These are phyloP conservation scores for Geosmithia flava DNA, from an alignment of 2,329 filamentous ascomycete species.

Conservation along the genomic window DNA sequence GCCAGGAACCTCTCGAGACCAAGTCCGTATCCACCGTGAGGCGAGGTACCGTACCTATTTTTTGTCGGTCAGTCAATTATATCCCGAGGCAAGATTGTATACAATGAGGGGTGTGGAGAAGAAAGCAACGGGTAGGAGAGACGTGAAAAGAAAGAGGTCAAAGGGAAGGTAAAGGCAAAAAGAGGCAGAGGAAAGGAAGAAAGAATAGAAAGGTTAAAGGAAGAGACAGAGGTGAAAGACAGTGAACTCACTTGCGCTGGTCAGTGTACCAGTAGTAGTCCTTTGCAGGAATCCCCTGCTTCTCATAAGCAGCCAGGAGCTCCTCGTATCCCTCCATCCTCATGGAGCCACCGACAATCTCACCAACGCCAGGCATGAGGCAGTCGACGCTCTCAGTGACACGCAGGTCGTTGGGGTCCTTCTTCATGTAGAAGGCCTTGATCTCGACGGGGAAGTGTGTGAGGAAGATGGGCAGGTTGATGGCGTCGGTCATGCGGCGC, in stretches of 20 bases:
- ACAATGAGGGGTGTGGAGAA: too few relatives aligned
- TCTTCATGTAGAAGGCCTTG: slow-evolving; percentile 99
- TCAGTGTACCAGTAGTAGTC: slow-evolving; percentile 99
- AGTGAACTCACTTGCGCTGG: slow-evolving; percentile 77
- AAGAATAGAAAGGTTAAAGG: neutral
- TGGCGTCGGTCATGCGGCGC: slow-evolving; percentile 91
- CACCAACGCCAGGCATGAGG: slow-evolving; percentile 83
- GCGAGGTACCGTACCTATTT: slow-evolving; percentile 71
- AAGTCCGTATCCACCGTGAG: slow-evolving; percentile 87
- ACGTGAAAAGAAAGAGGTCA: too few relatives aligned
- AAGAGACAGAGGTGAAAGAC: slow-evolving; percentile 11
- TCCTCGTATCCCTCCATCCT: slow-evolving; percentile 88
- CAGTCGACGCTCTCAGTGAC: slow-evolving; percentile 89
- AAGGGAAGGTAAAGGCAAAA: too few relatives aligned
- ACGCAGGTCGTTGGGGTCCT: slow-evolving; percentile 62
- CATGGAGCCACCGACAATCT: slow-evolving; percentile 96
- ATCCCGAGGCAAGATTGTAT: slow-evolving; percentile 1
- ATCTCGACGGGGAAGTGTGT: slow-evolving; percentile 96
- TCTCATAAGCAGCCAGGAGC: slow-evolving; percentile 76
- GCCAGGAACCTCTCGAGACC: slow-evolving; percentile 71
- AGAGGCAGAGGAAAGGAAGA: too few relatives aligned
- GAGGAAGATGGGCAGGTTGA: slow-evolving; percentile 89
- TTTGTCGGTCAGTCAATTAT: slow-evolving; percentile 6
- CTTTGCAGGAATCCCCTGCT: slow-evolving; percentile 71
- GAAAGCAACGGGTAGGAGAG: too few relatives aligned